phyloP scores from a whole-genome alignment of 805 yeast genomes.

The Jamesozyma hellenica region DNA sequence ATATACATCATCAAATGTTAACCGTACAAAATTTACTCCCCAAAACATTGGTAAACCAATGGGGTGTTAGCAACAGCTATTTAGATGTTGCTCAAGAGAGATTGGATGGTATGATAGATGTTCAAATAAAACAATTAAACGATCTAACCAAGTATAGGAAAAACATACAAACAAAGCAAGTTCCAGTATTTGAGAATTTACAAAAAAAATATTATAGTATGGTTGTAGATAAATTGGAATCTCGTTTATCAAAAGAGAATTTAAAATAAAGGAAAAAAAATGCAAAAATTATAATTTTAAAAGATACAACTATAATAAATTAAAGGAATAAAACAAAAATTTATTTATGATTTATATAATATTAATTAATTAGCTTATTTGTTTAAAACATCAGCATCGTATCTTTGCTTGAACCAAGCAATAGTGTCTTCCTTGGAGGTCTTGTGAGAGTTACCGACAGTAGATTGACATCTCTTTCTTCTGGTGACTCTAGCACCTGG shows the following conservation, averaged over 20 bases:
- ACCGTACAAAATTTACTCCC: constrained; percentile 31
- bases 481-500: constrained; percentile 98
- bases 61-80: constrained; percentile 30
- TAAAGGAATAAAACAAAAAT: background rate
- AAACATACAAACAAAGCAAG: constrained; percentile 34
- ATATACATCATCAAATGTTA: constrained; percentile 27
- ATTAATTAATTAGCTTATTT: constrained; percentile 35
- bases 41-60: constrained; percentile 30
- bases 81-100: constrained; percentile 23
- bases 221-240: constrained; percentile 23
- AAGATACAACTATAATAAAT: background rate
- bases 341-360: constrained; percentile 2
- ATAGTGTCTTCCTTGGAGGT: constrained; percentile 89
- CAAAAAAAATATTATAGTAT: constrained; percentile 43
- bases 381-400: constrained; percentile 95
- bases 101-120: constrained; percentile 23
- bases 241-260: too few species aligned
- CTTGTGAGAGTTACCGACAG: constrained; percentile 86
- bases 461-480: constrained; percentile 89
- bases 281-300: background rate
- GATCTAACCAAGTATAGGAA: constrained; percentile 36
- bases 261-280: background rate
- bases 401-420: constrained; percentile 98
- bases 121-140: constrained; percentile 36
- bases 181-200: constrained; percentile 37